A percentile compares a stretch with the other conserved stretches of the same genome.
These are phyloP conservation scores for Plantago coronopus DNA, from an alignment of 305 asterid genomes.

Conservation along the genomic window DNA sequence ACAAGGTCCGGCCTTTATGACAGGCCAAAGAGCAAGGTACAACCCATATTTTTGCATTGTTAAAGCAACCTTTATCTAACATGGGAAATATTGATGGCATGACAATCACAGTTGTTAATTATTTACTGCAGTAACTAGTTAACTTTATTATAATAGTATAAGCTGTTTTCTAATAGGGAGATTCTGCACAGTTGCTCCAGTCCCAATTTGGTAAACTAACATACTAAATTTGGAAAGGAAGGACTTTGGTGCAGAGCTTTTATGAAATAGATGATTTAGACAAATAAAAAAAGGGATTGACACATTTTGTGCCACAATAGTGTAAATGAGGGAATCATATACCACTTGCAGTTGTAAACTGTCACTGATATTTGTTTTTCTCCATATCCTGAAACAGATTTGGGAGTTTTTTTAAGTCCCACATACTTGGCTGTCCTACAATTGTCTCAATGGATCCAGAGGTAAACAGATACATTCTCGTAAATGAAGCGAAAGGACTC, in stretches of 20 bases:
- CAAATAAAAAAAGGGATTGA: no score
- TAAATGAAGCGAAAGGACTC: slow-evolving; percentile 83
- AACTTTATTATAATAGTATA: background rate
- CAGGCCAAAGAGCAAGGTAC: slow-evolving; percentile 84
- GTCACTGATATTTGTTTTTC: slow-evolving; percentile 14
- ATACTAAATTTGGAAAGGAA: no score
- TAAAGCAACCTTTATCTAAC: background rate
- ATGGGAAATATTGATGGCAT: background rate
- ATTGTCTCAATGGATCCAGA: slow-evolving; percentile 95
- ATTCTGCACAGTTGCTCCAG: background rate
- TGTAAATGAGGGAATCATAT: background rate
- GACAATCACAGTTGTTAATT: background rate
- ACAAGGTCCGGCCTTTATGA: slow-evolving; percentile 93
- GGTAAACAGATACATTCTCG: slow-evolving; percentile 66
- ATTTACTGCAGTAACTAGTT: no score
- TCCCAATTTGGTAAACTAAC: background rate
- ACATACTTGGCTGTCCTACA: slow-evolving; percentile 88
- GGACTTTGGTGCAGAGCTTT: no score
- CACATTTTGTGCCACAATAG: background rate
- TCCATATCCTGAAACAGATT: slow-evolving; percentile 38
- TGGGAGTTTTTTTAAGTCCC: slow-evolving; percentile 85
- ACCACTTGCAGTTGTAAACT: background rate
- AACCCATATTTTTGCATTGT: background rate
- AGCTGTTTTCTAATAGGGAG: background rate
- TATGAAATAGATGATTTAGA: no score